Conservation (phyloP, 805 yeast species). For the Debaryomyces castellii region DNA sequence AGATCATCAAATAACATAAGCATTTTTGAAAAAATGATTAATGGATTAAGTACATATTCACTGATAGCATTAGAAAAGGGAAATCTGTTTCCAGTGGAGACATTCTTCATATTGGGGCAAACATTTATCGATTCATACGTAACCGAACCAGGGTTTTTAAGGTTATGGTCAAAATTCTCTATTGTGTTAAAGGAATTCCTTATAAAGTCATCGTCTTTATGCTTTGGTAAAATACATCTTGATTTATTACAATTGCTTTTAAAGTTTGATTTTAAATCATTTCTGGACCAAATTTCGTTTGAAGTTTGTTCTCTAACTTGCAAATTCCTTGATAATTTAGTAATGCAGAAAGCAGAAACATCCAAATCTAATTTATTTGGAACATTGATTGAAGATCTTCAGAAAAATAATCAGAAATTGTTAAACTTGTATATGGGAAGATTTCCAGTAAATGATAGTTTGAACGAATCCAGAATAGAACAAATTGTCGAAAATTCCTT, state of each 20-base stretch:
- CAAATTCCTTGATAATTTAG: neutral
- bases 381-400: neutral
- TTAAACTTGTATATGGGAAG: slow-evolving; percentile 35
- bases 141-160: slow-evolving; percentile 16
- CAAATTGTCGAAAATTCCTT: slow-evolving; percentile 25
- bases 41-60: slow-evolving; percentile 17
- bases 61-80: slow-evolving; percentile 14
- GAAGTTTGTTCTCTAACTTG: neutral
- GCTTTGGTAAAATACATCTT: neutral
- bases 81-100: slow-evolving; percentile 17
- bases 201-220: neutral
- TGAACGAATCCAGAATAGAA: slow-evolving; percentile 20
- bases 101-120: slow-evolving; percentile 16
- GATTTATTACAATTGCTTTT: slow-evolving; percentile 1
- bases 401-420: slow-evolving; percentile 4
- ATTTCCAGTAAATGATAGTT: slow-evolving; percentile 25
- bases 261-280: slow-evolving; percentile 5
- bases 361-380: neutral
- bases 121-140: slow-evolving; percentile 9
- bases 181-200: slow-evolving; percentile 2
- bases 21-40: slow-evolving; percentile 20
- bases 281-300: slow-evolving; percentile 8
- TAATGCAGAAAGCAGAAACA: neutral
- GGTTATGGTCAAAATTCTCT: slow-evolving; percentile 13
- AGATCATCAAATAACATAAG: slow-evolving; percentile 20